Evolutionary conservation across 768 basidiomycete genomes (phyloP).

Genomic region (Leccinum uliginosum): DNA sequence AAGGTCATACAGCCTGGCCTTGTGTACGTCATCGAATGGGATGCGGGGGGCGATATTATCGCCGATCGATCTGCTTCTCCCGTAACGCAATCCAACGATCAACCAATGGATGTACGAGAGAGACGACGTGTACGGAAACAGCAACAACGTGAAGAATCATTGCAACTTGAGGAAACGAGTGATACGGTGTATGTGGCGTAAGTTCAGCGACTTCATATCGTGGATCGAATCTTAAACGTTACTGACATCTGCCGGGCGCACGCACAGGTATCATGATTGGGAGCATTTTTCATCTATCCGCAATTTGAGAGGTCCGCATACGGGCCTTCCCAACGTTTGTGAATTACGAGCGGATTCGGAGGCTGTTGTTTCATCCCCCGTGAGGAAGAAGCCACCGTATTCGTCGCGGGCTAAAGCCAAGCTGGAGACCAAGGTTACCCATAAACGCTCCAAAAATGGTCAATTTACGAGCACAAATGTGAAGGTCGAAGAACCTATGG

Average conservation of each 20-base stretch:
- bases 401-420: conserved; percentile 30
- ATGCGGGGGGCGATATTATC: conserved; percentile 48
- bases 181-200: conserved; percentile 80
- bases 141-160: conserved; percentile 23
- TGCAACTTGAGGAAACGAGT: conserved; percentile 18
- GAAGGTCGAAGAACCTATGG: conserved; percentile 19
- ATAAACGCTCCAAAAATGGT: conserved; percentile 21
- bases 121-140: conserved; percentile 41
- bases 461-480: conserved; percentile 19
- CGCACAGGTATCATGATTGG: conserved; percentile 80
- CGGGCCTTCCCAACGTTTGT: conserved; percentile 61
- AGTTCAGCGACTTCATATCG: conserved; percentile 33
- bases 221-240: not conserved
- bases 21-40: conserved; percentile 87
- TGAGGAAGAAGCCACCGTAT: conserved; percentile 32
- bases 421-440: conserved; percentile 13
- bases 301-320: conserved; percentile 78
- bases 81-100: conserved; percentile 23
- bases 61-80: conserved; percentile 25
- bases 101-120: conserved; percentile 37
- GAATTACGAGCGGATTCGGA: conserved; percentile 42
- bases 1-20: conserved; percentile 92
- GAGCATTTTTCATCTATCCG: conserved; percentile 95
- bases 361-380: conserved; percentile 27
- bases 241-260: conserved; percentile 6